phyloP scores from a whole-genome alignment of 495 filamentous ascomycete genomes.

The Eremomyces bilateralis region DNA sequence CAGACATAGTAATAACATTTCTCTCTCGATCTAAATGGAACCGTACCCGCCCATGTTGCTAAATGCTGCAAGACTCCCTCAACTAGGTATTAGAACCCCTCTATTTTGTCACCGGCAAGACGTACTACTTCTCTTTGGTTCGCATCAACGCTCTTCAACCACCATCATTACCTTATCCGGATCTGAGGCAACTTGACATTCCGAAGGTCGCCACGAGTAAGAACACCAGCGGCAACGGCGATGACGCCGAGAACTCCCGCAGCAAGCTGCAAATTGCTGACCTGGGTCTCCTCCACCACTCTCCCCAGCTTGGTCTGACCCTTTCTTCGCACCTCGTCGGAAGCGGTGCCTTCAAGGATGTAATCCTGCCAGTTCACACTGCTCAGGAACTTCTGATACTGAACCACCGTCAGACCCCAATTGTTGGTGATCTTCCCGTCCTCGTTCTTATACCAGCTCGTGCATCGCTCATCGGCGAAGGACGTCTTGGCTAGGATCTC shows the following conservation, averaged over 20 bases:
- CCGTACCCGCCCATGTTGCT: too few relatives aligned
- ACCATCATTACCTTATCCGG: too few relatives aligned
- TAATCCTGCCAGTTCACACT: constrained; percentile 29
- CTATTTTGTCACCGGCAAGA: too few relatives aligned
- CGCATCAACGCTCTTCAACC: too few relatives aligned
- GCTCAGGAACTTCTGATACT: constrained; percentile 26
- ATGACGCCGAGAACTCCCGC: constrained; percentile 16
- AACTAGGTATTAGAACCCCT: too few relatives aligned
- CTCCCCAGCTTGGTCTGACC: constrained; percentile 20
- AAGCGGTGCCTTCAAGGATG: constrained; percentile 20
- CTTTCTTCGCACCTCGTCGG: constrained; percentile 11
- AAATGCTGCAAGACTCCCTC: too few relatives aligned
- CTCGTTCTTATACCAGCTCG: constrained; percentile 33
- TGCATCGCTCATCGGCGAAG: constrained; percentile 32
- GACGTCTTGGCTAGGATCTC: constrained; percentile 18
- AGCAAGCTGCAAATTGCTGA: constrained; percentile 18
- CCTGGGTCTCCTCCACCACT: constrained; percentile 23
- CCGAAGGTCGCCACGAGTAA: too few relatives aligned
- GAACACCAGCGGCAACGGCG: constrained; percentile 9
- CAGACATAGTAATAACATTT: too few relatives aligned
- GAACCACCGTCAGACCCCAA: constrained; percentile 28
- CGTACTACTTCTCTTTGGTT: too few relatives aligned
- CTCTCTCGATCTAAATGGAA: too few relatives aligned
- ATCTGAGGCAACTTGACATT: too few relatives aligned
- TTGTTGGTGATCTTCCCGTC: constrained; percentile 34